Evolutionary conservation across 1,284 basidiomycete species (phyloP).

Genomic region (Ustilago hordei): DNA sequence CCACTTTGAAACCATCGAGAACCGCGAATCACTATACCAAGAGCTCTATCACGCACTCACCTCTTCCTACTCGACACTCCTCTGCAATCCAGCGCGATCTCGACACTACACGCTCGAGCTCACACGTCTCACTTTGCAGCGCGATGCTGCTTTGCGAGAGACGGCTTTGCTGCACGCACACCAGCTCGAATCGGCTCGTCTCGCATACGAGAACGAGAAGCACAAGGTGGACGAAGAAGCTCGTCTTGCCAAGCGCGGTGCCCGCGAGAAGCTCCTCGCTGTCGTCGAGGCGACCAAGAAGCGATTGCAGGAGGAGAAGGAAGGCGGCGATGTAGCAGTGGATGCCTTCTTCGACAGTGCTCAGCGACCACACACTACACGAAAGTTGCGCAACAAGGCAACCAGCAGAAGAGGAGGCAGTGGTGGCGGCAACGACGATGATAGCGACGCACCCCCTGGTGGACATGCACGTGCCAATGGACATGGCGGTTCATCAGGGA

Average conservation of each 20-base stretch:
- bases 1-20: slow-evolving; percentile 67
- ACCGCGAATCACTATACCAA: slow-evolving; percentile 64
- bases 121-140: slow-evolving; percentile 55
- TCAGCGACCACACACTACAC: slow-evolving; percentile 65
- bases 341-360: slow-evolving; percentile 61
- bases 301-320: slow-evolving; percentile 64
- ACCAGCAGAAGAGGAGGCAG: slow-evolving; percentile 26
- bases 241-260: slow-evolving; percentile 59
- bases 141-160: slow-evolving; percentile 60
- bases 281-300: slow-evolving; percentile 66
- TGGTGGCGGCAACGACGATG: slow-evolving; percentile 31
- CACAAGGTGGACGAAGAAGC: slow-evolving; percentile 65
- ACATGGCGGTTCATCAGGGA: slow-evolving; percentile 5
- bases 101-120: slow-evolving; percentile 64
- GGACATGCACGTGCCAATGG: slow-evolving; percentile 28
- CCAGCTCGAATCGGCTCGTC: slow-evolving; percentile 61
- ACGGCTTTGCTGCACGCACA: slow-evolving; percentile 63
- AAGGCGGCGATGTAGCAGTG: slow-evolving; percentile 64
- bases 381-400: slow-evolving; percentile 68
- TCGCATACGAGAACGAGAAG: slow-evolving; percentile 57
- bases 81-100: slow-evolving; percentile 57
- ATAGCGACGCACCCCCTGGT: slow-evolving; percentile 32
- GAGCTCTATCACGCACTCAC: slow-evolving; percentile 61
- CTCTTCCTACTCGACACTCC: slow-evolving; percentile 58
- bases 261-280: slow-evolving; percentile 63